Conservation (phyloP, 176 grass and related monocot genomes). For the Bromus sterilis region DNA sequence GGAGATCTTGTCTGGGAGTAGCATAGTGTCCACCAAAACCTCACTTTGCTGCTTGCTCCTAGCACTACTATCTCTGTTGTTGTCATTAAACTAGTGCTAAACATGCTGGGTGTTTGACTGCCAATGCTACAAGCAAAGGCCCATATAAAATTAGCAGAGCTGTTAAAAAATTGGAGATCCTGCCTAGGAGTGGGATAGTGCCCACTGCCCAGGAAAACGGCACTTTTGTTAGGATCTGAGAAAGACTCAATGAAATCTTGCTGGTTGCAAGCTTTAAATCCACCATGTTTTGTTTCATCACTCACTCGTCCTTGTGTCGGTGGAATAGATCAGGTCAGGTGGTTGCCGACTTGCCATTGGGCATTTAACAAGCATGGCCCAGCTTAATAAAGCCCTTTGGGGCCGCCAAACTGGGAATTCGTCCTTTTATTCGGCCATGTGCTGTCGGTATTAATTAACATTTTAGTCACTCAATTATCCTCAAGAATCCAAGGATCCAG, state of each 20-base stretch:
- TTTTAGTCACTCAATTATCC: conserved; percentile 2
- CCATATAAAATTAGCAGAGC: neutral
- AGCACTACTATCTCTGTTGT: conserved; percentile 23
- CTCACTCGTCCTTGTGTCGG: conserved; percentile 22
- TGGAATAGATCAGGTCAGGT: conserved; percentile 27
- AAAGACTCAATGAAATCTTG: neutral
- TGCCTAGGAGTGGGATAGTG: too few species aligned
- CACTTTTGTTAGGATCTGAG: neutral
- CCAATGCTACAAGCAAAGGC: neutral
- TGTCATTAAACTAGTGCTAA: conserved; percentile 23
- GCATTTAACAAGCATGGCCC: conserved; percentile 43
- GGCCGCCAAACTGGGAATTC: conserved; percentile 15
- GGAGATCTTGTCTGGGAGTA: too few species aligned
- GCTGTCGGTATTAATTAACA: conserved; percentile 21
- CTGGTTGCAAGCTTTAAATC: neutral
- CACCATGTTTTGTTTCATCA: neutral
- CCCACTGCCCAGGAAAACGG: too few species aligned
- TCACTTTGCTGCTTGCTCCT: neutral
- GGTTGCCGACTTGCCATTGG: conserved; percentile 19
- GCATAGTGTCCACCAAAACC: too few species aligned
- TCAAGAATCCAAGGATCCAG: conserved; percentile 33
- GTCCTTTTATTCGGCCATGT: conserved; percentile 41
- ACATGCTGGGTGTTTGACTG: conserved; percentile 20
- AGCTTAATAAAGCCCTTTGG: conserved; percentile 12
- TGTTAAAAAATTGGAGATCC: neutral